Conservation (phyloP, 2,329 filamentous ascomycete species). For the Ceratocystis alfenasii region DNA sequence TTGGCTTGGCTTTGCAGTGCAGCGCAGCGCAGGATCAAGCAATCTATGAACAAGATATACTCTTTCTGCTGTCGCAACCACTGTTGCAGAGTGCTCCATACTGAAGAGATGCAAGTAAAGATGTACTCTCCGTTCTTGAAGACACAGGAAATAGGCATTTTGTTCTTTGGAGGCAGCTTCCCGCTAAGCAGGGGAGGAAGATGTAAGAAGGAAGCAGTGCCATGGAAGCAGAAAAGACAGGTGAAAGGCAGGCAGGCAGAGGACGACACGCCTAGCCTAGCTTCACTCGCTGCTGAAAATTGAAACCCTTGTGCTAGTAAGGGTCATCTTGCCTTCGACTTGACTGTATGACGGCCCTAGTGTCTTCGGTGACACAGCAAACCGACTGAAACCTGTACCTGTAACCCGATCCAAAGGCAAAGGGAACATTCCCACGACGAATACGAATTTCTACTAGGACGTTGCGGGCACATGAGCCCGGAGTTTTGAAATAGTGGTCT, state of each 20-base stretch:
- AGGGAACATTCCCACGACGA: not conserved
- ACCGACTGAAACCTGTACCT: conserved; percentile 4
- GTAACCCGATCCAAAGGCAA: not conserved
- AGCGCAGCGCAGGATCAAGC: no score
- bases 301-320: not conserved
- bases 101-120: not conserved
- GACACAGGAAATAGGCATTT: no score
- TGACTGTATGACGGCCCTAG: not conserved
- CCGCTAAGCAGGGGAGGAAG: not conserved
- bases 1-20: not conserved
- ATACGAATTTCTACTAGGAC: not conserved
- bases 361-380: not conserved
- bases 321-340: not conserved
- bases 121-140: not conserved
- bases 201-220: not conserved
- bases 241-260: not conserved
- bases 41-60: no score
- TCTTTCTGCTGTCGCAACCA: not conserved
- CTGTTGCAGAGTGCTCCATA: not conserved
- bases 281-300: not conserved
- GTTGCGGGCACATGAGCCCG: not conserved
- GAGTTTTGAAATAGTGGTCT: not conserved
- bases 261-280: not conserved
- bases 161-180: not conserved
- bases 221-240: not conserved